These are phyloP conservation scores for Spiraea crenata DNA, from an alignment of 331 rosid genomes.

Conservation along the genomic window DNA sequence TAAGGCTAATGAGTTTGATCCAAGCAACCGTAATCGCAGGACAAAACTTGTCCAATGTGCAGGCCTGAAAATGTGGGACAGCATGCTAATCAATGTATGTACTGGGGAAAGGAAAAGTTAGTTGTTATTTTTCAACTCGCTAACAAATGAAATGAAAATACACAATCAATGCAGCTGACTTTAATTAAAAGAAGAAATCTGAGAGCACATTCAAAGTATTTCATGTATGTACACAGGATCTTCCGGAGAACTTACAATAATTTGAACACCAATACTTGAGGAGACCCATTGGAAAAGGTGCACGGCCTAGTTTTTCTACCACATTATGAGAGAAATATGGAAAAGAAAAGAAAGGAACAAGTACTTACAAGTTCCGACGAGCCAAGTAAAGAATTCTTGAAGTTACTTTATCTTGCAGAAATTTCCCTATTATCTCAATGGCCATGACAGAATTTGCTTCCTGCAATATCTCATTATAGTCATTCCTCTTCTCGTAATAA, in stretches of 20 bases:
- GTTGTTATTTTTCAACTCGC: neutral
- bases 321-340: slow-evolving; percentile 1
- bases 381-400: slow-evolving; percentile 78
- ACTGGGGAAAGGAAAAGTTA: neutral
- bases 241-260: neutral
- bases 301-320: neutral
- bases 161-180: neutral
- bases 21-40: slow-evolving; percentile 61
- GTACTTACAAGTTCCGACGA: slow-evolving; percentile 67
- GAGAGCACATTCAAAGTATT: neutral
- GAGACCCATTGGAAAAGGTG: neutral
- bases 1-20: slow-evolving; percentile 60
- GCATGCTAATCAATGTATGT: slow-evolving; percentile 9
- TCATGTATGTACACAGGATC: neutral
- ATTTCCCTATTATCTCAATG: slow-evolving; percentile 71
- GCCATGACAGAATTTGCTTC: slow-evolving; percentile 64
- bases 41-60: slow-evolving; percentile 71
- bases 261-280: slow-evolving; percentile 4
- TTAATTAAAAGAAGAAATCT: neutral
- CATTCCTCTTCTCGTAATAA: slow-evolving; percentile 52
- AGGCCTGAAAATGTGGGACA: slow-evolving; percentile 54
- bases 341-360: slow-evolving; percentile 15
- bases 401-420: slow-evolving; percentile 63
- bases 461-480: slow-evolving; percentile 52
- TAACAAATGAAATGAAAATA: slow-evolving; percentile 7